Evolutionary conservation across 2,329 filamentous ascomycete species (phyloP), one percentile per base, ranked within the genome.

Genomic region (Aspergillus amoenus): DNA sequence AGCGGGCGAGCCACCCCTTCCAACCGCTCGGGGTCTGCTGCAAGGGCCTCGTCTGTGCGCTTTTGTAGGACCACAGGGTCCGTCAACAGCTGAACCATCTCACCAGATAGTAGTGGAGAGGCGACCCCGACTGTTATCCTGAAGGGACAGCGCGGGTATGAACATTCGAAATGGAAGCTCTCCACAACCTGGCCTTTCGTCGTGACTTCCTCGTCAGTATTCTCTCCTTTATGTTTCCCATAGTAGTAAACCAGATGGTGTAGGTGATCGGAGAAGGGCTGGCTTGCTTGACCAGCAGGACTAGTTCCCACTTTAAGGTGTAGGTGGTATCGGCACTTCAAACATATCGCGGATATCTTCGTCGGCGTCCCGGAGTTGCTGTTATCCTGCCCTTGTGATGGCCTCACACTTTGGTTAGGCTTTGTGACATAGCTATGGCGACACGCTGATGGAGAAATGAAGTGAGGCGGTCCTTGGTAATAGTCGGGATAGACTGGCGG

Each of bases 311-410:
- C 78, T 11, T 75, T 73, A 21, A 90, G 68, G 62, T 85, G 80
- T 43, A 88, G 74, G 71, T 90, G 87, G 66, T 80, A 79, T 51
- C 84, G 82, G 68, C 88, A 90, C 58, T 76, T 78, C 55, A 78
- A 73, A 71, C 88, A 90, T 62, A 85, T 80, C 3, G 85, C 79
- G 15, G 86, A 82, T 27, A 88, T 76, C 62, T 80, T 84, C 68
- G 83, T 85, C 46, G 78, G 68, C 3, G 79, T 78, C 55, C 81
- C 78, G 11, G 73, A 69, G 17, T 55, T 66, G 45, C 73, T 72
- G 57, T 67, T 69, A 50, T 74, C 70, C 17, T 74, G 74, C 17
- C 73, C 74, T 43, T 76, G 68, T 11, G 70, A 68, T 5, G 81
- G 78, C 24, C 81, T 67, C 32, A 75, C 70, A 53, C 81, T 84